Percentiles rank a stretch among this genome's conserved stretches.
These are phyloP conservation scores for Triangularia verruculosa DNA, from an alignment of 2,329 filamentous ascomycete species.

Conservation along the genomic window DNA sequence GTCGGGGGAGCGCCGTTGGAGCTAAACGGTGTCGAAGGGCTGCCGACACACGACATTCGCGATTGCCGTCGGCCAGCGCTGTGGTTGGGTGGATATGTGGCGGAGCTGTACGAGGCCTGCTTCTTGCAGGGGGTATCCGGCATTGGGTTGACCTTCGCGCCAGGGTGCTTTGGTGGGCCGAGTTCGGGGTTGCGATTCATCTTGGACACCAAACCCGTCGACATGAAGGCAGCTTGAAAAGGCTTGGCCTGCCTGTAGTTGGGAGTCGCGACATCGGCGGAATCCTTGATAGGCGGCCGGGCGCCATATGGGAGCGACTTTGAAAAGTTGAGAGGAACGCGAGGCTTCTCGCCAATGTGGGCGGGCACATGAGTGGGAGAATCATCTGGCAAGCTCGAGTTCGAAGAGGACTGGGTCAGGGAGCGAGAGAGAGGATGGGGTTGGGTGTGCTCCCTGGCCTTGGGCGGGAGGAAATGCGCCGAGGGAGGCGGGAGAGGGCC, in stretches of 20 bases:
- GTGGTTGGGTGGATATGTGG: slow-evolving; percentile 59
- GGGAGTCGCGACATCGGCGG: slow-evolving; percentile 66
- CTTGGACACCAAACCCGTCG: slow-evolving; percentile 92
- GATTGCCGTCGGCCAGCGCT: slow-evolving; percentile 57
- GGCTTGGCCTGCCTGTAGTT: slow-evolving; percentile 76
- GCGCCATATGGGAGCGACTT: slow-evolving; percentile 72
- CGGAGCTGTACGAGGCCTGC: slow-evolving; percentile 66
- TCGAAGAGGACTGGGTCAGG: slow-evolving; percentile 82
- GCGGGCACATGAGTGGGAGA: slow-evolving; percentile 62
- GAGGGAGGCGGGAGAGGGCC: slow-evolving; percentile 52
- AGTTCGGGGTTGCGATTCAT: slow-evolving; percentile 82
- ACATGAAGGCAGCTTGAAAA: slow-evolving; percentile 82
- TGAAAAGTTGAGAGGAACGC: slow-evolving; percentile 57
- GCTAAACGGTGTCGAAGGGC: slow-evolving; percentile 79
- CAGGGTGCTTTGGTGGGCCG: slow-evolving; percentile 45
- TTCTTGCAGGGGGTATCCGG: slow-evolving; percentile 98
- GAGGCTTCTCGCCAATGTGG: slow-evolving; percentile 50
- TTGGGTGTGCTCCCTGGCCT: slow-evolving; percentile 40
- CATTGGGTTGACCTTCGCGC: slow-evolving; percentile 60
- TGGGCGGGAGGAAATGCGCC: slow-evolving; percentile 47
- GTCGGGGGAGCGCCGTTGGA: slow-evolving; percentile 44
- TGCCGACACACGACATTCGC: slow-evolving; percentile 71
- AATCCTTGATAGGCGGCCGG: slow-evolving; percentile 41
- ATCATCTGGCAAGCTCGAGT: slow-evolving; percentile 73
- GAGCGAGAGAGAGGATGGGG: slow-evolving; percentile 84